These are phyloP conservation scores for Shiraia bambusicola DNA, from an alignment of 2,329 filamentous ascomycete genomes.

Conservation along the genomic window DNA sequence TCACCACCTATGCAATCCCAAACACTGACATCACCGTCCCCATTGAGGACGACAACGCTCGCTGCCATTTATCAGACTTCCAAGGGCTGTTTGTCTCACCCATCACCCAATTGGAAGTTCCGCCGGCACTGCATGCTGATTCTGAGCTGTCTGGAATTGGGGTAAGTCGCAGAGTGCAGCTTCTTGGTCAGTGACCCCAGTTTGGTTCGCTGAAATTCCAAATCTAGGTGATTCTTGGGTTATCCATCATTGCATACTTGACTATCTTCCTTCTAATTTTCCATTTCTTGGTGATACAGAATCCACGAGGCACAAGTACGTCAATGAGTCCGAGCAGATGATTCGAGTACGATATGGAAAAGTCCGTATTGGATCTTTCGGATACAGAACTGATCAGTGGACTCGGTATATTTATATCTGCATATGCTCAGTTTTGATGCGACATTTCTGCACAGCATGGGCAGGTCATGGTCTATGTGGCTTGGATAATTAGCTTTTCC, in stretches of 20 bases:
- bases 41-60: conserved; percentile 1
- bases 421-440: conserved; percentile 26
- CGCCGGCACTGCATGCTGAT: conserved; percentile 17
- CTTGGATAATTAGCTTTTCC: conserved; percentile 27
- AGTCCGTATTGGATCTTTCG: conserved; percentile 31
- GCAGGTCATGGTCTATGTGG: conserved; percentile 29
- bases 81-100: conserved; percentile 20
- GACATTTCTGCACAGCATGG: conserved; percentile 30
- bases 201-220: neutral
- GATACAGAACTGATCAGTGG: conserved; percentile 31
- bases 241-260: conserved; percentile 29
- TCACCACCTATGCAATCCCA: neutral
- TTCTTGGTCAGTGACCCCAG: neutral
- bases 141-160: conserved; percentile 29
- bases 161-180: conserved; percentile 7
- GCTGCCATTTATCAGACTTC: conserved; percentile 22
- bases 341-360: conserved; percentile 30
- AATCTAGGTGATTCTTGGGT: conserved; percentile 27
- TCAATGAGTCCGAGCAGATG: conserved; percentile 23
- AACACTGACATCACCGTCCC: neutral
- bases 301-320: conserved; percentile 10
- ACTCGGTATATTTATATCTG: conserved; percentile 22
- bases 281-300: conserved; percentile 14
- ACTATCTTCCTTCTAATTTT: conserved; percentile 22
- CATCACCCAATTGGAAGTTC: conserved; percentile 9